A percentile compares a stretch with the other conserved stretches of the same genome.
Evolutionary conservation across 176 grass and related monocot species (phyloP).

Genomic region (Alloteropsis semialata): DNA sequence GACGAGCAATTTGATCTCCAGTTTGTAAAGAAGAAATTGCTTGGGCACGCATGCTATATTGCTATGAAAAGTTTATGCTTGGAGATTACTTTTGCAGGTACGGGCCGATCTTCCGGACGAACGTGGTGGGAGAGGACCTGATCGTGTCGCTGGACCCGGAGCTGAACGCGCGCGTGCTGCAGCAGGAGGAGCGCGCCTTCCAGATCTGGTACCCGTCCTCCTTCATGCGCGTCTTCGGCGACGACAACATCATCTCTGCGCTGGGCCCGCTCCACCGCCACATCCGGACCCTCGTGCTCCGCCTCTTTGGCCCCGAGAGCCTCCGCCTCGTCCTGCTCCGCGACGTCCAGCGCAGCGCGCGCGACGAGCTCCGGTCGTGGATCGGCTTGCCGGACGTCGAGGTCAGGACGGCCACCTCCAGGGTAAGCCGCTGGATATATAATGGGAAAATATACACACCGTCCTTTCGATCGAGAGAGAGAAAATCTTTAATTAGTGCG

Average conservation of each 20-base stretch:
- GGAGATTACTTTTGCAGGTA: constrained; percentile 35
- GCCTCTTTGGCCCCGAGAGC: constrained; percentile 47
- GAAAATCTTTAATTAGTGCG: too few relatives aligned
- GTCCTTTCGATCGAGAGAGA: too few relatives aligned
- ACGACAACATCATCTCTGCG: constrained; percentile 20
- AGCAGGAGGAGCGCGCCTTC: constrained; percentile 52
- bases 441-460: too few relatives aligned
- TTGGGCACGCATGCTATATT: too few relatives aligned
- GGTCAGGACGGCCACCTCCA: constrained; percentile 40
- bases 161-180: constrained; percentile 35
- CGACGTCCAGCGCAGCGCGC: constrained; percentile 23
- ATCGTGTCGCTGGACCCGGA: constrained; percentile 40
- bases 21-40: too few relatives aligned
- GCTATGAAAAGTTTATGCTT: not conserved
- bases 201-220: constrained; percentile 55
- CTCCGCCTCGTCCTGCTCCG: constrained; percentile 23
- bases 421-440: too few relatives aligned
- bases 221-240: constrained; percentile 48
- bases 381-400: constrained; percentile 18
- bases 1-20: too few relatives aligned
- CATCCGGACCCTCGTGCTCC: constrained; percentile 35
- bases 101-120: constrained; percentile 50
- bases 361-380: constrained; percentile 39
- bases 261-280: constrained; percentile 51
- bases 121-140: constrained; percentile 32